Evolutionary conservation across 805 yeast species (phyloP).

Genomic region (Deakozyma indianensis): DNA sequence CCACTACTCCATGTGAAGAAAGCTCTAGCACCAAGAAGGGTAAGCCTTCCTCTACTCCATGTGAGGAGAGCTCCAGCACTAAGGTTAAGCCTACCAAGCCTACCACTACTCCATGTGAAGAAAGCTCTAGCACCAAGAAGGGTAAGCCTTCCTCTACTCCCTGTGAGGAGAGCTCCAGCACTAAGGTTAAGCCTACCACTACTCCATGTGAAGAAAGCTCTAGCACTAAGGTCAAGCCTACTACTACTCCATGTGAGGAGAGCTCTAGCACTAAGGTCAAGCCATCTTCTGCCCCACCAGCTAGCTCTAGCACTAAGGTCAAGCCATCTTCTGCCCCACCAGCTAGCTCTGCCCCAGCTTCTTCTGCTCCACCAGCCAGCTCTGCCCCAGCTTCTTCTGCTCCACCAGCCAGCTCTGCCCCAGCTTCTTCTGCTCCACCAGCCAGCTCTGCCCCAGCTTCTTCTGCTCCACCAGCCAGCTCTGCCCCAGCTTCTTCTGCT

Average conservation of each 20-base stretch:
- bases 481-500: background rate
- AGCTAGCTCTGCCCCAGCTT: background rate
- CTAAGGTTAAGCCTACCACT: background rate
- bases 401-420: background rate
- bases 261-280: no score
- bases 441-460: background rate
- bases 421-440: background rate
- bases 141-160: background rate
- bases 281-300: background rate
- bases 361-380: background rate
- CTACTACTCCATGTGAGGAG: background rate
- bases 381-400: background rate
- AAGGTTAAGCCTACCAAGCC: background rate
- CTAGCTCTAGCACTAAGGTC: background rate
- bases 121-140: background rate
- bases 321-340: background rate
- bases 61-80: background rate
- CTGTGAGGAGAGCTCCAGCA: background rate
- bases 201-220: background rate
- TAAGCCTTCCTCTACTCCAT: background rate
- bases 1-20: constrained; percentile 1
- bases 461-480: background rate
- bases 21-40: background rate
- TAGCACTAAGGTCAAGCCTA: background rate
- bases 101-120: constrained; percentile 1